Conservation (phyloP, 768 basidiomycete species). For the Mycena olivaceomarginata region DNA sequence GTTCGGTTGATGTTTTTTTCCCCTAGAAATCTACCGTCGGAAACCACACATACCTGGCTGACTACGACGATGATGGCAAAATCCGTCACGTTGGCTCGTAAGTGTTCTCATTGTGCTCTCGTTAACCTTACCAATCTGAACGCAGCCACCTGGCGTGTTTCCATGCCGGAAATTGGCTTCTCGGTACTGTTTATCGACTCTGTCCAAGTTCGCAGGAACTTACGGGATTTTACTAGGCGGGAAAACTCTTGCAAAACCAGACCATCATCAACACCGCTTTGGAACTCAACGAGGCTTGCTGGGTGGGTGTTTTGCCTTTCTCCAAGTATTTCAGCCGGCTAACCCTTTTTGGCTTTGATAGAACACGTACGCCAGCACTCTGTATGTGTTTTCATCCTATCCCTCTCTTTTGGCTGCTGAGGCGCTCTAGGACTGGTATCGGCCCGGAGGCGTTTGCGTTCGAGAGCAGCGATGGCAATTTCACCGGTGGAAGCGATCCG, state of each 20-base stretch:
- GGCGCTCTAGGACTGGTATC: slow-evolving; percentile 76
- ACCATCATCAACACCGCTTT: slow-evolving; percentile 81
- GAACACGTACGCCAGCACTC: slow-evolving; percentile 84
- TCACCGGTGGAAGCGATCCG: slow-evolving; percentile 69
- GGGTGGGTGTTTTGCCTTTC: slow-evolving; percentile 53
- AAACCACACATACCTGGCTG: slow-evolving; percentile 78
- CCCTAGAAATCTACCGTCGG: slow-evolving; percentile 79
- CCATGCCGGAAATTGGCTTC: slow-evolving; percentile 54
- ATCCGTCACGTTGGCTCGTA: slow-evolving; percentile 77
- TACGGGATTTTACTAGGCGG: slow-evolving; percentile 54
- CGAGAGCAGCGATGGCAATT: slow-evolving; percentile 77
- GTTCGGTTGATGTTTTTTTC: slow-evolving; percentile 5
- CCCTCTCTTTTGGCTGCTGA: neutral
- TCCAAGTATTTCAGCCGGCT: neutral
- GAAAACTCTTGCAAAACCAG: slow-evolving; percentile 80
- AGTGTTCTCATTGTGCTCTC: neutral
- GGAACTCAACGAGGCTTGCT: slow-evolving; percentile 81
- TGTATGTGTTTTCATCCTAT: slow-evolving; percentile 62
- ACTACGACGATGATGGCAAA: slow-evolving; percentile 68
- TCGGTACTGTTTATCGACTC: neutral
- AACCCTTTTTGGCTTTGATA: neutral
- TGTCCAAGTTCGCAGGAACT: neutral
- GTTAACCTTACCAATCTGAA: neutral
- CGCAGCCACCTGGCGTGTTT: slow-evolving; percentile 78
- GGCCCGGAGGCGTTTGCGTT: slow-evolving; percentile 84